A percentile compares a stretch with the other conserved stretches of the same genome.
phyloP scores from a whole-genome alignment of 306 rosid genomes.

The Elaeagnus macrophylla region DNA sequence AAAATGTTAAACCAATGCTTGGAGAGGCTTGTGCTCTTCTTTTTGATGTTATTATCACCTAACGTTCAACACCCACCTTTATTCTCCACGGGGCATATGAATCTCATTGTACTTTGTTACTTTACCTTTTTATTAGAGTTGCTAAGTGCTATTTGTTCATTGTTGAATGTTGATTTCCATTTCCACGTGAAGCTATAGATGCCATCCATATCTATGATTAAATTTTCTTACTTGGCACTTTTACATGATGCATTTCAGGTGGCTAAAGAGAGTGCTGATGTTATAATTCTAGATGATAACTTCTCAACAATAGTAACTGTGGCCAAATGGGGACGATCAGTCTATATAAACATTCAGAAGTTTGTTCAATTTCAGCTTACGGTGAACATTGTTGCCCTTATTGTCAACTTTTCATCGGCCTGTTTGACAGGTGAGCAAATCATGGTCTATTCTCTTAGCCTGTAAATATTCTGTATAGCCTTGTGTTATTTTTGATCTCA shows the following conservation, averaged over 20 bases:
- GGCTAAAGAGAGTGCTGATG: conserved; percentile 98
- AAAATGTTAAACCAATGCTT: too few species aligned
- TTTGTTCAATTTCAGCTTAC: conserved; percentile 98
- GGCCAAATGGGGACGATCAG: conserved; percentile 99
- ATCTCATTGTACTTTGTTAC: too few species aligned
- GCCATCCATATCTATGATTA: too few species aligned
- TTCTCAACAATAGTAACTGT: conserved; percentile 93
- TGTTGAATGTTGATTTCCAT: too few species aligned
- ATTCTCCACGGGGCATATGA: too few species aligned
- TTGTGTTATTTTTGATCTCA: background rate
- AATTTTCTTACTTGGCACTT: conserved; percentile 1
- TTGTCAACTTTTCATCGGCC: conserved; percentile 93
- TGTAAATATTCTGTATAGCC: conserved; percentile 7
- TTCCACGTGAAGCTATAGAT: too few species aligned
- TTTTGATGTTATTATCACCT: too few species aligned
- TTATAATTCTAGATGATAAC: conserved; percentile 86
- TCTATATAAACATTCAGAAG: conserved; percentile 89
- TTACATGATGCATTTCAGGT: conserved; percentile 53
- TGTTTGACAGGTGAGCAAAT: conserved; percentile 71
- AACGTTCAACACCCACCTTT: too few species aligned
- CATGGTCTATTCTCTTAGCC: conserved; percentile 13
- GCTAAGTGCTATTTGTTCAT: too few species aligned
- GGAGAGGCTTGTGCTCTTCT: too few species aligned
- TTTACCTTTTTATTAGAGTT: too few species aligned
- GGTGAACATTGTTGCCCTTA: conserved; percentile 86